Evolutionary conservation across 441 rosid genomes (phyloP), one percentile per base, ranked within the genome.

Genomic region (Sinapis alba): DNA sequence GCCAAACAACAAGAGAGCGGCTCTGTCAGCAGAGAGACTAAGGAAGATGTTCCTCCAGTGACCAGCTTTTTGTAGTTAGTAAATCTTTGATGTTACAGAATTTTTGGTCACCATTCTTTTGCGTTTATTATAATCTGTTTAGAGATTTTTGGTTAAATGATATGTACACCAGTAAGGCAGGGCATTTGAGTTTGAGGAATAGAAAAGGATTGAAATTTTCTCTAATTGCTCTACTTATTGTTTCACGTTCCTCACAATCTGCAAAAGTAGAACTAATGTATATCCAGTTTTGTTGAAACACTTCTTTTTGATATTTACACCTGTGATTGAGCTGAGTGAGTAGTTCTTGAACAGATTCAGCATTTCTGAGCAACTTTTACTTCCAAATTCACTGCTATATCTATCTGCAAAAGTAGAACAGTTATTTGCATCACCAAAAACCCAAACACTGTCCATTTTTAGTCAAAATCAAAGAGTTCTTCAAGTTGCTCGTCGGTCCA

Each of bases 401-500:
- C n/a, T 36, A 38, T 68, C 18, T 19, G 21, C n/a, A 8, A 32
- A 26, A 21, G 67, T 65, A 62, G 62, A 51, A 36, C 3, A 30
- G 64, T 64, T 66, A 13, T 21, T 21, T 65, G 41, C 19, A 27
- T 47, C 43, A 58, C 13, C 13, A 32, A 66, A 47, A 34, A 63
- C 32, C 24, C 10, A 11, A 54, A 70, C 20, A 16, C 12, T 70
- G 16, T 28, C 72, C 5, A 54, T 3, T 32, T 41, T 82, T 62
- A 86, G 71, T 90, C 93, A 50, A 83, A 84, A 32, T 79, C 86
- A 73, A 89, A 81, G 69, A 93, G 92, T 82, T 88, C 87, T 72
- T 91, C 93, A 62, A 93, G 83, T 70, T 93, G 98, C 72, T 93
- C 96, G 51, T 93, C 96, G 0, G 98, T 93, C 97, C 98, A 93